These are phyloP conservation scores for Echeveria elegans DNA, from an alignment of 164 flowering plant genomes.

Conservation along the genomic window DNA sequence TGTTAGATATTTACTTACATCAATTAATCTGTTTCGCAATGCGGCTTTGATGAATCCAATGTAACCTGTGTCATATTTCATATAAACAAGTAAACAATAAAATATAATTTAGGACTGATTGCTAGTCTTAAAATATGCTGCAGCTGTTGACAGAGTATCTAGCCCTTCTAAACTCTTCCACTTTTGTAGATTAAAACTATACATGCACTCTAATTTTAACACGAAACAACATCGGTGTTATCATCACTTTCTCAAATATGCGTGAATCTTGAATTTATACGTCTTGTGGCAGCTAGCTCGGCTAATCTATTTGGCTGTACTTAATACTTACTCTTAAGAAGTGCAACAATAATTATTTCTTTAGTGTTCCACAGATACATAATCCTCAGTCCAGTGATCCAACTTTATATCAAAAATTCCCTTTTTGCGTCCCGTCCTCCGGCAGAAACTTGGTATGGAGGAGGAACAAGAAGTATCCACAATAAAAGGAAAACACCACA, in stretches of 20 bases:
- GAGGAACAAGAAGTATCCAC: not conserved
- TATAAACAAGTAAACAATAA: too few relatives aligned
- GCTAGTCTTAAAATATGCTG: not conserved
- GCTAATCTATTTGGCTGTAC: too few relatives aligned
- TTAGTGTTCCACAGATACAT: not conserved
- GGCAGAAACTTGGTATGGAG: not conserved
- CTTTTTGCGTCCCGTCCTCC: not conserved
- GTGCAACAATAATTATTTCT: too few relatives aligned
- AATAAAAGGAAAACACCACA: not conserved
- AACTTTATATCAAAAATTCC: not conserved
- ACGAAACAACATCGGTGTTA: slow-evolving; percentile 2
- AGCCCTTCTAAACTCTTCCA: not conserved
- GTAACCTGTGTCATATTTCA: too few relatives aligned
- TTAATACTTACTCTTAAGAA: too few relatives aligned
- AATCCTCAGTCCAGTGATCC: not conserved
- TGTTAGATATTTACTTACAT: too few relatives aligned
- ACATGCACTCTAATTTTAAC: not conserved
- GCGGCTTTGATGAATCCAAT: not conserved
- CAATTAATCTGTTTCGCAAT: too few relatives aligned
- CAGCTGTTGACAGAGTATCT: not conserved
- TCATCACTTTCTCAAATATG: not conserved
- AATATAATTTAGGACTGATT: too few relatives aligned
- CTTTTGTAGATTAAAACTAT: slow-evolving; percentile 3
- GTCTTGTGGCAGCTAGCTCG: too few relatives aligned
- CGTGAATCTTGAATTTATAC: too few relatives aligned